Conservation (phyloP, 306 rosid genomes). For the Amphicarpaea edgeworthii region DNA sequence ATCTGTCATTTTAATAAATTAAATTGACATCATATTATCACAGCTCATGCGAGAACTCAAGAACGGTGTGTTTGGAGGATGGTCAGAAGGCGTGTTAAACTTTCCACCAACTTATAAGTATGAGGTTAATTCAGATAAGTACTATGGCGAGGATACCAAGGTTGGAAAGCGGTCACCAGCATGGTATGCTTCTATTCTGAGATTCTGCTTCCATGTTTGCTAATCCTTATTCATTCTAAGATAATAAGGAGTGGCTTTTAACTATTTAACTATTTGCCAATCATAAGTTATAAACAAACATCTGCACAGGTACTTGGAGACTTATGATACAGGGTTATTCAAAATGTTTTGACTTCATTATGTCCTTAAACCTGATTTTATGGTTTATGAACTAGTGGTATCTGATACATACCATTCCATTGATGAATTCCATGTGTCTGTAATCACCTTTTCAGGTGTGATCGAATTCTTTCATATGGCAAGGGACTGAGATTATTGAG, state of each 20-base stretch:
- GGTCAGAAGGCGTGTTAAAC: constrained; percentile 87
- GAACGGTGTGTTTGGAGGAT: constrained; percentile 77
- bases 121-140: constrained; percentile 79
- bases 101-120: constrained; percentile 96
- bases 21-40: constrained; percentile 51
- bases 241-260: too few relatives aligned
- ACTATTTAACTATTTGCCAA: constrained; percentile 1
- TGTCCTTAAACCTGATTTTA: constrained; percentile 16
- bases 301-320: not conserved
- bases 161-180: constrained; percentile 85
- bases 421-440: constrained; percentile 24
- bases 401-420: not conserved
- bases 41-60: constrained; percentile 77
- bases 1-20: constrained; percentile 42
- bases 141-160: constrained; percentile 82
- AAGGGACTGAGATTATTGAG: constrained; percentile 74
- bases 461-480: constrained; percentile 87
- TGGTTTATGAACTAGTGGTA: not conserved
- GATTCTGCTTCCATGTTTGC: constrained; percentile 37
- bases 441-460: constrained; percentile 75
- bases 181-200: constrained; percentile 67
- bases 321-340: not conserved
- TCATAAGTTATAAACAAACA: not conserved
- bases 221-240: not conserved
- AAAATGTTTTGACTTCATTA: constrained; percentile 19